Percentiles rank a stretch among this genome's conserved stretches.
Evolutionary conservation across 1,284 basidiomycete genomes (phyloP).

Genomic region (Termitomyces sp.): DNA sequence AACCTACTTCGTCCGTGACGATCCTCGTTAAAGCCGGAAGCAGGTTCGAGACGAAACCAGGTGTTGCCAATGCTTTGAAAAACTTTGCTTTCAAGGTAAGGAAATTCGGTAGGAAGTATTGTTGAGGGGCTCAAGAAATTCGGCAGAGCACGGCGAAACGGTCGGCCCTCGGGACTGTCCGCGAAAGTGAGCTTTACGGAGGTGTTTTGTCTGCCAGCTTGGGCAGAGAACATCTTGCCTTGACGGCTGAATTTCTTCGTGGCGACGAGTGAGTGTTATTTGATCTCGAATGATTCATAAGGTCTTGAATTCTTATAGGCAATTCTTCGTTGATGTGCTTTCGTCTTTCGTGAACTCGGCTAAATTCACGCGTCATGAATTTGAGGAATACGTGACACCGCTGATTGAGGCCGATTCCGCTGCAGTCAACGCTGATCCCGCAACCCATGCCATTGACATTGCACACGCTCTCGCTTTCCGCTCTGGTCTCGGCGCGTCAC

Average conservation of each 20-base stretch:
- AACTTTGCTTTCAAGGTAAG: slow-evolving; percentile 95
- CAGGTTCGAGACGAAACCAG: slow-evolving; percentile 80
- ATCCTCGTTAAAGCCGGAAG: slow-evolving; percentile 89
- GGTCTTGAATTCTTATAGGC: slow-evolving; percentile 38
- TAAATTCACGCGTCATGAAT: slow-evolving; percentile 83
- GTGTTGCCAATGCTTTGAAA: slow-evolving; percentile 88
- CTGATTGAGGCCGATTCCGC: slow-evolving; percentile 67
- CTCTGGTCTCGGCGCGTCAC: slow-evolving; percentile 80
- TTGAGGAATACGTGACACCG: slow-evolving; percentile 80
- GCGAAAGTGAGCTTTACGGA: slow-evolving; percentile 93
- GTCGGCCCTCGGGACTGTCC: slow-evolving; percentile 86
- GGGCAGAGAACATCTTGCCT: slow-evolving; percentile 85
- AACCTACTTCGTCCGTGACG: slow-evolving; percentile 80
- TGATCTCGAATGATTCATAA: neutral
- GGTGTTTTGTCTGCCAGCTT: slow-evolving; percentile 87
- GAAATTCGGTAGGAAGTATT: neutral
- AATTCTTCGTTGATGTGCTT: slow-evolving; percentile 84
- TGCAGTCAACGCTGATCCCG: slow-evolving; percentile 58
- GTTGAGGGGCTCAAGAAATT: neutral
- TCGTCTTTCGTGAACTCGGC: slow-evolving; percentile 79
- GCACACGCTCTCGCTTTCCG: slow-evolving; percentile 91
- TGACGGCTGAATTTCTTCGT: slow-evolving; percentile 92
- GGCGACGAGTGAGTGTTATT: slow-evolving; percentile 84
- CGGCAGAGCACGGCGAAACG: slow-evolving; percentile 74
- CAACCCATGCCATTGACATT: slow-evolving; percentile 69